Evolutionary conservation across 2,329 filamentous ascomycete species (phyloP), one percentile per base, ranked within the genome.

Genomic region (Aureobasidium namibiae): DNA sequence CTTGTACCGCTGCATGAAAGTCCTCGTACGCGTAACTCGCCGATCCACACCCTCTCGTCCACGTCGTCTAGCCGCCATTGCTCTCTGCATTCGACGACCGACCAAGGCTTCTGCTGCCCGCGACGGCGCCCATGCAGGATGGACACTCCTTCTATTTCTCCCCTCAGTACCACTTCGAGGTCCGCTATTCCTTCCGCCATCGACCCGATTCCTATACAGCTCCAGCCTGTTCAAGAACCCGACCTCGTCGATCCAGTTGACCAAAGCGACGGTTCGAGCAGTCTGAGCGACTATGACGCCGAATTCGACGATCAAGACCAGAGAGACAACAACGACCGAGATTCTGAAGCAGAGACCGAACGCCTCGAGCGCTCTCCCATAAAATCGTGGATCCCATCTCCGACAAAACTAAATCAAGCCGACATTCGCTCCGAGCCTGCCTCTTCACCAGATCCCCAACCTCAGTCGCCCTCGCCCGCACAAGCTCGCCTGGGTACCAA

Each of bases 301-400:
- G 86, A 89, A 63, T 87, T 89, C 54, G 84, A 88, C 63, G 87
- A 81, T 38, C 68, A 70, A 18, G 65, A 66, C 24, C 64, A 64
- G 26, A 61, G 61, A 46, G 62, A 61, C 42, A 56, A 59, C 21
- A 59, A 60, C 38, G 82, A 86, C 56, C 80, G 81, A 59, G 85
- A 88, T 66, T 87, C 92, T 3, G 92, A 97, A 74, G 92, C 92
- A 34, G 92, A 96, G 75, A 97, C 92, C 1, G 92, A 96, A 75
- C 86, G 94, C 61, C 81, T 99, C 61, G 94, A 94, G 69, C 86
- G 89, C 68, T 95, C 71, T 50, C 70, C 69, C 23, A 64, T 67
- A 54, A 71, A 68, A 62, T 39, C 59, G 42, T 67, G 64, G 50
- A 50, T 49, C 24, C 33, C 42, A 14, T 42, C 86, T 58, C 88